Evolutionary conservation across 768 basidiomycete species (phyloP).

Genomic region (Leccinum pellstonianum): DNA sequence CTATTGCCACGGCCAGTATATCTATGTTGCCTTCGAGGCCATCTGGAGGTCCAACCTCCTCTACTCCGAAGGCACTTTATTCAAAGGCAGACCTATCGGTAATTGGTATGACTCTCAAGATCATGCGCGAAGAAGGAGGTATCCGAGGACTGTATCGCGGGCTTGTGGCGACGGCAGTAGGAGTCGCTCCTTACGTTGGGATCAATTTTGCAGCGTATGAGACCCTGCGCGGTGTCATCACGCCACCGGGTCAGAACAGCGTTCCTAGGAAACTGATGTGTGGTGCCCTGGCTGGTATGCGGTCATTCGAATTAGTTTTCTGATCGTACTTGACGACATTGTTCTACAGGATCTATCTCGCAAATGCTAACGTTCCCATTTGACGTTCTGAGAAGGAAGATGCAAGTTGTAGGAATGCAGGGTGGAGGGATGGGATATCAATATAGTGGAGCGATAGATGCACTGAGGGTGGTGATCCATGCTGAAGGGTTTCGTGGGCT

Average conservation of each 20-base stretch:
- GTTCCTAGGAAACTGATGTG: slow-evolving; percentile 72
- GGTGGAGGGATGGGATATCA: slow-evolving; percentile 54
- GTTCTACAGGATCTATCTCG: slow-evolving; percentile 70
- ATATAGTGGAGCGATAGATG: slow-evolving; percentile 82
- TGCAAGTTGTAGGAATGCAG: slow-evolving; percentile 89
- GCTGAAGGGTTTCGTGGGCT: slow-evolving; percentile 76
- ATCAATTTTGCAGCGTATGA: slow-evolving; percentile 97
- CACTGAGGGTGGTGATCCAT: slow-evolving; percentile 62
- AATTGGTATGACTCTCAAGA: slow-evolving; percentile 86
- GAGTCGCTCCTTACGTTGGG: slow-evolving; percentile 87
- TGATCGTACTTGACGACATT: slow-evolving; percentile 7
- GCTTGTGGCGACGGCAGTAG: slow-evolving; percentile 76
- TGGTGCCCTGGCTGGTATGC: slow-evolving; percentile 80
- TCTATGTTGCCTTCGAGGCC: slow-evolving; percentile 28
- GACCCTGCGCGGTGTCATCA: slow-evolving; percentile 67
- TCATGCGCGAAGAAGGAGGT: slow-evolving; percentile 91
- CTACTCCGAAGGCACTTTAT: slow-evolving; percentile 36
- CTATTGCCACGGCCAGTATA: slow-evolving; percentile 89
- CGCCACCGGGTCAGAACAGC: slow-evolving; percentile 76
- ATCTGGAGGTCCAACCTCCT: slow-evolving; percentile 39
- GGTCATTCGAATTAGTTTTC: slow-evolving; percentile 1
- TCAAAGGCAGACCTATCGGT: slow-evolving; percentile 63
- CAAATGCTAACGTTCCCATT: slow-evolving; percentile 96
- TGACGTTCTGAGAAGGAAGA: slow-evolving; percentile 91
- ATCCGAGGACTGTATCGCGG: slow-evolving; percentile 85